A percentile compares a stretch with the other conserved stretches of the same genome.
Conservation (phyloP, 306 rosid genomes). For the Trifolium fragiferum region DNA sequence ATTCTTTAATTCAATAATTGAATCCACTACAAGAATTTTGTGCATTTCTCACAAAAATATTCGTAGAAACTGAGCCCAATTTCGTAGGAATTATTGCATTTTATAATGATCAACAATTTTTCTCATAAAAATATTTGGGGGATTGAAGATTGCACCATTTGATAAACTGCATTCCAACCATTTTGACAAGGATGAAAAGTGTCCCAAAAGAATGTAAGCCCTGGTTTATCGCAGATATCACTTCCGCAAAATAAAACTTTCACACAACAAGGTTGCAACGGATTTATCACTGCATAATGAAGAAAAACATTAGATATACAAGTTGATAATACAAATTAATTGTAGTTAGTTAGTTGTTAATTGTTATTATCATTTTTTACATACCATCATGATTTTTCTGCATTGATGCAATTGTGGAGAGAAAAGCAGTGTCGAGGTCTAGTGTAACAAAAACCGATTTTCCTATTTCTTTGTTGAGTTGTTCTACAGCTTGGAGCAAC, state of each 20-base stretch:
- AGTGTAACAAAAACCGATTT: conserved; percentile 36
- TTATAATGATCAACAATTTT: background rate
- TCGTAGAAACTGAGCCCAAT: too few relatives aligned
- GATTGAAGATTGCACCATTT: background rate
- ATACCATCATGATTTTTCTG: conserved; percentile 31
- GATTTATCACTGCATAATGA: conserved; percentile 36
- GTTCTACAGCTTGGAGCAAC: conserved; percentile 36
- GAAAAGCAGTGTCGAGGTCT: conserved; percentile 50
- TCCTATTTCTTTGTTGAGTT: conserved; percentile 34
- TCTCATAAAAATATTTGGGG: background rate
- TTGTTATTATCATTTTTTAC: too few relatives aligned
- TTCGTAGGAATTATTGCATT: too few relatives aligned
- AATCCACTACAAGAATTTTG: too few relatives aligned
- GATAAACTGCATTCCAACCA: conserved; percentile 26
- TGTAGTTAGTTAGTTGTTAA: too few relatives aligned
- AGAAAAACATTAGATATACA: too few relatives aligned
- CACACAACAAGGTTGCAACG: conserved; percentile 43
- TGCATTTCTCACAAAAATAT: too few relatives aligned
- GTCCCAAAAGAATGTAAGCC: conserved; percentile 43
- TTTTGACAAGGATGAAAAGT: conserved; percentile 34
- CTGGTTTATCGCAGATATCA: conserved; percentile 39
- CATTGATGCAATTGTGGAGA: conserved; percentile 27
- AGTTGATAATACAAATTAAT: too few relatives aligned
- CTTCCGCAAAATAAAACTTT: conserved; percentile 11
- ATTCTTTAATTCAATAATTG: background rate